Conservation (phyloP, 2,329 filamentous ascomycete species). For the Tolypocladium capitatum region DNA sequence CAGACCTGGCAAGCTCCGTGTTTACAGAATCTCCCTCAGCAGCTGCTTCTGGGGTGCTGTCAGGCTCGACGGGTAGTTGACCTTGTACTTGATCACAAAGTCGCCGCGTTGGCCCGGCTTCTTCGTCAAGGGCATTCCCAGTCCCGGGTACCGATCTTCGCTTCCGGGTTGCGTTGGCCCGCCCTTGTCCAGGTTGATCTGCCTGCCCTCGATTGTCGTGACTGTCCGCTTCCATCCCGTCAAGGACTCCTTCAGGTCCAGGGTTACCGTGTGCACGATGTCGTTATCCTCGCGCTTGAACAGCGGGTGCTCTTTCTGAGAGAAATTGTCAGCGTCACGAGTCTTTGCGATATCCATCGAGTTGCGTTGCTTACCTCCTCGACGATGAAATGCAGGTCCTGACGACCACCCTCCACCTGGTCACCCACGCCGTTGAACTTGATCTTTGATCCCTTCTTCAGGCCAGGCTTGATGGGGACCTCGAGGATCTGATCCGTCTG, state of each 20-base stretch:
- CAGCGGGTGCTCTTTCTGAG: conserved; percentile 71
- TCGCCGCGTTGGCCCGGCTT: conserved; percentile 74
- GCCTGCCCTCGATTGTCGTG: conserved; percentile 82
- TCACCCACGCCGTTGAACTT: conserved; percentile 97
- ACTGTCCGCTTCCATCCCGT: conserved; percentile 92
- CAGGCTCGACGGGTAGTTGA: conserved; percentile 76
- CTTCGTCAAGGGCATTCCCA: conserved; percentile 94
- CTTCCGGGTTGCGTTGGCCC: conserved; percentile 80
- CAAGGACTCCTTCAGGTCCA: conserved; percentile 84
- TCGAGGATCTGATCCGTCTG: conserved; percentile 83
- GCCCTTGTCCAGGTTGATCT: conserved; percentile 62
- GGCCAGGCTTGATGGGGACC: conserved; percentile 86
- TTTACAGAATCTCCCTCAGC: conserved; percentile 63
- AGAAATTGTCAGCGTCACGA: conserved; percentile 5
- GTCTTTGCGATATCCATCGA: not conserved
- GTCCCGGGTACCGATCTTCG: conserved; percentile 65
- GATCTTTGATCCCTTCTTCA: conserved; percentile 97
- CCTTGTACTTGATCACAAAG: conserved; percentile 79
- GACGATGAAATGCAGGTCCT: conserved; percentile 90
- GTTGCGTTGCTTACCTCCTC: conserved; percentile 57
- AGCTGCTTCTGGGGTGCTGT: conserved; percentile 67
- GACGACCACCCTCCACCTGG: conserved; percentile 88
- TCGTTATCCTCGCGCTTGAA: conserved; percentile 85
- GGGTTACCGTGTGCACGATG: conserved; percentile 61
- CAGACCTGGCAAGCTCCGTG: not conserved